These are phyloP conservation scores for Curvularia hawaiiensis DNA, from an alignment of 2,329 filamentous ascomycete species.

Conservation along the genomic window DNA sequence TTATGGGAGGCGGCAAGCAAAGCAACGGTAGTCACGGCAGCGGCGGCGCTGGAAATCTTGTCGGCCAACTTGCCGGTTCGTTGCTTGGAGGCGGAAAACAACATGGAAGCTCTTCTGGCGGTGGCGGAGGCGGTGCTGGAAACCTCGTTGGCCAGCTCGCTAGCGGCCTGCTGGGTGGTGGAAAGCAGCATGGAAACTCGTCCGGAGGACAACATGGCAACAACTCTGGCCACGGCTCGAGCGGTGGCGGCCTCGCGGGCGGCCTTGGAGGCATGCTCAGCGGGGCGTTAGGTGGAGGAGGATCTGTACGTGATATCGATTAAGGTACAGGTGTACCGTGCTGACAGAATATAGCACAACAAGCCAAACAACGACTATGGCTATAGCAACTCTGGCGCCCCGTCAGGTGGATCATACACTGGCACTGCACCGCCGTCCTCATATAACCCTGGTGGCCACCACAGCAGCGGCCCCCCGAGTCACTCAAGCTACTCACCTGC, in stretches of 20 bases:
- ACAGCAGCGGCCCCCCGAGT: conserved; percentile 29
- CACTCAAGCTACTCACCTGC: conserved; percentile 26
- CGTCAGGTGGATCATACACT: conserved; percentile 60
- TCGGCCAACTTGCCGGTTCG: conserved; percentile 61
- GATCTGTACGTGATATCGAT: conserved; percentile 36
- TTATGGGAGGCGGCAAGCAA: conserved; percentile 50
- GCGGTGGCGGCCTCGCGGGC: conserved; percentile 17
- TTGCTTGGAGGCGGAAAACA: conserved; percentile 48
- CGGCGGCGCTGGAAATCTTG: conserved; percentile 45
- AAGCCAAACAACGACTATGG: conserved; percentile 55
- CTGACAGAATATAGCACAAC: conserved; percentile 32
- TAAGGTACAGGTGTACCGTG: background rate
- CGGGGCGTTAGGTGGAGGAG: conserved; percentile 45
- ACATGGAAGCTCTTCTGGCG: conserved; percentile 22
- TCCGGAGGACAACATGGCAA: conserved; percentile 48
- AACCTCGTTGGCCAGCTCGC: conserved; percentile 60
- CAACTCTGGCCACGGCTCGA: conserved; percentile 46
- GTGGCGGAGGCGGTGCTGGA: conserved; percentile 43
- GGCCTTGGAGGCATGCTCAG: conserved; percentile 39
- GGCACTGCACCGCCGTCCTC: conserved; percentile 67
- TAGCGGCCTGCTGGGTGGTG: conserved; percentile 51
- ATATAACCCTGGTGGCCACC: conserved; percentile 56
- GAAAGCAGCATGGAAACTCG: conserved; percentile 51
- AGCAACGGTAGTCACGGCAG: conserved; percentile 39
- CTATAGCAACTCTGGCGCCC: conserved; percentile 62